These are phyloP conservation scores for Linum trigynum DNA, from an alignment of 345 rosid species.

Conservation along the genomic window DNA sequence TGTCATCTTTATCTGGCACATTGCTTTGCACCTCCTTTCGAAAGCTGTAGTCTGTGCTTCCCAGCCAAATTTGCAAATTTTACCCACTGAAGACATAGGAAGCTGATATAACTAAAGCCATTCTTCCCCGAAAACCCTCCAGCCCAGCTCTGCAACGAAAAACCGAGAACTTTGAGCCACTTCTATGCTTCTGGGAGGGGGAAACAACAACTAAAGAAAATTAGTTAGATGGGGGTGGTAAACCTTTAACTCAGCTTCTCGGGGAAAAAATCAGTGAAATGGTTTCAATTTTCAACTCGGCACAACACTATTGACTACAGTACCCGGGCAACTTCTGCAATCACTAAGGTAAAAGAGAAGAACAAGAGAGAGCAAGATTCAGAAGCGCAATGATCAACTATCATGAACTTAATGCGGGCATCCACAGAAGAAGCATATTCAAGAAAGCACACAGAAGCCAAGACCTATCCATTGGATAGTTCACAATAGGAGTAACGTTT, in stretches of 20 bases:
- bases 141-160: conserved; percentile 25
- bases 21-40: conserved; percentile 18
- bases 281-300: no score
- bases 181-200: conserved; percentile 39
- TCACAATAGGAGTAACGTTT: no score
- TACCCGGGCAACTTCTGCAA: background rate
- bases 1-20: conserved; percentile 22
- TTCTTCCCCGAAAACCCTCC: conserved; percentile 40
- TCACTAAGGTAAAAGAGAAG: background rate
- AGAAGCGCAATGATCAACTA: background rate
- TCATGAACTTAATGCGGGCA: background rate
- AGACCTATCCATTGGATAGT: no score
- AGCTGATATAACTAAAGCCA: conserved; percentile 21
- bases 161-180: conserved; percentile 37
- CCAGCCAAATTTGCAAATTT: conserved; percentile 21
- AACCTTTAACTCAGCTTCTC: no score
- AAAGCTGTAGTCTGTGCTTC: conserved; percentile 21
- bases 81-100: conserved; percentile 15
- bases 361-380: background rate
- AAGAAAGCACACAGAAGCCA: background rate
- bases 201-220: conserved; percentile 6
- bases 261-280: background rate
- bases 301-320: background rate
- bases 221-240: no score
- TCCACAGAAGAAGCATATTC: background rate